These are phyloP conservation scores for Leucosporidium yakuticum DNA, from an alignment of 768 basidiomycete genomes.

Conservation along the genomic window DNA sequence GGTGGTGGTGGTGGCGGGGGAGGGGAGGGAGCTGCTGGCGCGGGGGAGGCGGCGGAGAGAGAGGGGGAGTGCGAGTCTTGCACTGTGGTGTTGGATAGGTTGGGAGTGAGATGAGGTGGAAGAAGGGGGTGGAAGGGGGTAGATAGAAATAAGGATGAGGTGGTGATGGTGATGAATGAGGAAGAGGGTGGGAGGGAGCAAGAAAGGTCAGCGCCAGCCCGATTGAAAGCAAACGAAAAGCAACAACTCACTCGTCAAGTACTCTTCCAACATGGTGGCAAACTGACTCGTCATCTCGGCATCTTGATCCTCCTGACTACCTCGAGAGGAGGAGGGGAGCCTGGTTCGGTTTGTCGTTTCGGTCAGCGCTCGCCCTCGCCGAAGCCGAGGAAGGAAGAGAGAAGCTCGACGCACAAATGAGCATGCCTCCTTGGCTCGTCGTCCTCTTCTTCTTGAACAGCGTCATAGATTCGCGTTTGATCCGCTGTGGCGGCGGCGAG, in stretches of 20 bases:
- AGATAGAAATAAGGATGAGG: no score
- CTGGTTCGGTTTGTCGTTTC: background rate
- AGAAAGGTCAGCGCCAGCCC: no score
- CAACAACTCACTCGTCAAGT: conserved; percentile 30
- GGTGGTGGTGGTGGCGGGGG: background rate
- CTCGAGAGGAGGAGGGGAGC: background rate
- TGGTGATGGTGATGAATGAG: no score
- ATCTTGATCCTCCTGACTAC: background rate
- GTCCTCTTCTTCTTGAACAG: conserved; percentile 11
- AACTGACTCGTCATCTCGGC: conserved; percentile 33
- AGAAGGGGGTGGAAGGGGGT: no score
- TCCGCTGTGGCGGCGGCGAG: background rate
- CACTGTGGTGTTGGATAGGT: no score
- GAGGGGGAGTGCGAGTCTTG: background rate
- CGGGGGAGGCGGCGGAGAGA: background rate
- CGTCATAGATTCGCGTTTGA: conserved; percentile 21
- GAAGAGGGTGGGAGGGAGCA: no score
- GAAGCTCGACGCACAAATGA: no score
- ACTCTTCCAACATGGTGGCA: conserved; percentile 37
- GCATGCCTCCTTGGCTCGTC: background rate
- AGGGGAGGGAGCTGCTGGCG: background rate
- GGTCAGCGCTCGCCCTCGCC: background rate
- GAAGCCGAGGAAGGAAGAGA: no score
- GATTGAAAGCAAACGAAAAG: background rate
- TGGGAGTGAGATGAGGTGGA: no score